Conservation (phyloP, 2,329 filamentous ascomycete genomes). For the Cadophora gregata region DNA sequence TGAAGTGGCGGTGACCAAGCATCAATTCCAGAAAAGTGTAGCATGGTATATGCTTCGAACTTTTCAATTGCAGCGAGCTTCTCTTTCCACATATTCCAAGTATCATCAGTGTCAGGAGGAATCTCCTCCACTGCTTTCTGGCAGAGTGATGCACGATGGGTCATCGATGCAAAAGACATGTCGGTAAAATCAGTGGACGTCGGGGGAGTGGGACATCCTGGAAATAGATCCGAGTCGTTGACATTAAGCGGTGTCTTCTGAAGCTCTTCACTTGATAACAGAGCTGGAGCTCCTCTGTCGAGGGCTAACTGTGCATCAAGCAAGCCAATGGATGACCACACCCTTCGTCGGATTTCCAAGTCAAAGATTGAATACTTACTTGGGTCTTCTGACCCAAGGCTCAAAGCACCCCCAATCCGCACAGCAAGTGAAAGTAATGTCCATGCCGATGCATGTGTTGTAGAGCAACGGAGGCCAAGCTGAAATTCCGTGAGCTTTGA, state of each 20-base stretch:
- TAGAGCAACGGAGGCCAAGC: constrained; percentile 20
- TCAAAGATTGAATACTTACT: constrained; percentile 9
- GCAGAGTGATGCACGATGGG: constrained; percentile 19
- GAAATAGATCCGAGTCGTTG: constrained; percentile 22
- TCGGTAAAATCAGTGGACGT: constrained; percentile 13
- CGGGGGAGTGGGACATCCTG: background rate
- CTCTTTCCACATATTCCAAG: constrained; percentile 16
- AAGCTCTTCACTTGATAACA: constrained; percentile 15
- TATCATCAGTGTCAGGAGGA: constrained; percentile 1
- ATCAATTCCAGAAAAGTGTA: constrained; percentile 11
- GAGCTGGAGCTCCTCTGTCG: constrained; percentile 20
- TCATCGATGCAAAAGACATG: constrained; percentile 25
- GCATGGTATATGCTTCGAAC: constrained; percentile 16
- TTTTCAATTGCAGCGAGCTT: background rate
- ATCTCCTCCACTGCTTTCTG: constrained; percentile 16
- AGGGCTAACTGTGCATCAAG: constrained; percentile 20
- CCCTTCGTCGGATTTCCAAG: constrained; percentile 22
- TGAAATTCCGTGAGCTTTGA: background rate
- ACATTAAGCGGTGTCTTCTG: constrained; percentile 4
- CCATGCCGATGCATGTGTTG: constrained; percentile 17
- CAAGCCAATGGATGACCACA: constrained; percentile 21
- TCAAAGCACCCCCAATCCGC: constrained; percentile 17
- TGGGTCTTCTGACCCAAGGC: constrained; percentile 19
- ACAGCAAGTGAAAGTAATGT: constrained; percentile 22
- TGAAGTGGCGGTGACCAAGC: constrained; percentile 14